Percentiles rank a stretch among this genome's conserved stretches.
phyloP scores from a whole-genome alignment of 768 basidiomycete genomes.

The Mycena olivaceomarginata region DNA sequence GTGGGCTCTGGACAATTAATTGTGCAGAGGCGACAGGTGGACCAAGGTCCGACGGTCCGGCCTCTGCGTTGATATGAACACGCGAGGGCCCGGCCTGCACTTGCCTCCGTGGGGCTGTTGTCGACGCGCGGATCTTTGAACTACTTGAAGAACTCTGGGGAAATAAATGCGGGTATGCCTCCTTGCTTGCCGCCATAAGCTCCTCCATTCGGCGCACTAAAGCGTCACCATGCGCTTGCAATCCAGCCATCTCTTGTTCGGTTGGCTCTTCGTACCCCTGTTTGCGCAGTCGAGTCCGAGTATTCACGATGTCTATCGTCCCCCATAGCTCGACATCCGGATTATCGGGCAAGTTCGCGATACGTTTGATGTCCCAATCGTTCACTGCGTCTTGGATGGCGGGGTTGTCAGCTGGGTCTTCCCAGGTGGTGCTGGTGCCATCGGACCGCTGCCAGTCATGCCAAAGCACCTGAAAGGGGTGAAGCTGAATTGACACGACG shows the following conservation, averaged over 20 bases:
- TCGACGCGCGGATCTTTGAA: not conserved
- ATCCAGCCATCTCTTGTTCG: not conserved
- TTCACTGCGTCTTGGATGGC: not conserved
- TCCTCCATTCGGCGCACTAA: constrained; percentile 21
- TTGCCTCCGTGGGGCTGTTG: not conserved
- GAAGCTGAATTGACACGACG: not conserved
- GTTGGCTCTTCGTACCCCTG: constrained; percentile 26
- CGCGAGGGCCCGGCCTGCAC: constrained; percentile 33
- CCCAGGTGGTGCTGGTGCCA: constrained; percentile 40
- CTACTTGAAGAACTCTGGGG: not conserved
- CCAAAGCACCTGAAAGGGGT: constrained; percentile 27
- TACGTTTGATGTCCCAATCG: constrained; percentile 9
- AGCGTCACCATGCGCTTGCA: not conserved
- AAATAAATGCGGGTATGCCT: not conserved
- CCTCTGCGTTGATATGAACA: constrained; percentile 27
- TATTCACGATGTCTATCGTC: constrained; percentile 29
- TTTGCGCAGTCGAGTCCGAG: constrained; percentile 24
- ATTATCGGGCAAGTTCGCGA: not conserved
- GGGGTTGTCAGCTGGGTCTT: not conserved
- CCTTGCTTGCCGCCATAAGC: constrained; percentile 7
- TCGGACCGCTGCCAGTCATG: constrained; percentile 28
- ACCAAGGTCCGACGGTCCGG: constrained; percentile 30
- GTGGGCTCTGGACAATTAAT: not conserved
- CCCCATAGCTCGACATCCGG: constrained; percentile 32
- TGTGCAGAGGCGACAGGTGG: not conserved